phyloP scores from a whole-genome alignment of 2,329 filamentous ascomycete species.

The Pestalotiopsis sp. region DNA sequence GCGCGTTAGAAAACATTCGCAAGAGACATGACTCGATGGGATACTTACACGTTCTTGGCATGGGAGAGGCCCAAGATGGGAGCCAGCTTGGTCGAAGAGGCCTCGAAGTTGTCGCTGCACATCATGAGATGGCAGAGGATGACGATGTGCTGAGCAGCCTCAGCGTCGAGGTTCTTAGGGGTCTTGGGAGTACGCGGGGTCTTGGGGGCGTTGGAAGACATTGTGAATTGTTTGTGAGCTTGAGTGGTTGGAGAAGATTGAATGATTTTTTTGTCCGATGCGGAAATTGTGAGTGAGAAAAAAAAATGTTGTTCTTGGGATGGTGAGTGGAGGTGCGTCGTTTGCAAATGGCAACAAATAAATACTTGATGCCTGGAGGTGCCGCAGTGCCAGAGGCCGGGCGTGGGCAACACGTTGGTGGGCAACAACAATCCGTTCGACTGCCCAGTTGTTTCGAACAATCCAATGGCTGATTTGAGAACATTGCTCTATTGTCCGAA shows the following conservation, averaged over 20 bases:
- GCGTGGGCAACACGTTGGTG: too few relatives aligned
- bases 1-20: background rate
- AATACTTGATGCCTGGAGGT: too few relatives aligned
- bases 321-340: too few relatives aligned
- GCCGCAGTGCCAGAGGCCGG: too few relatives aligned
- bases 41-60: constrained; percentile 15
- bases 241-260: background rate
- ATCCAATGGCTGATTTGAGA: too few relatives aligned
- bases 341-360: too few relatives aligned
- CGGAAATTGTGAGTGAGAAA: too few relatives aligned
- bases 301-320: too few relatives aligned
- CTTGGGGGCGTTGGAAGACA: background rate
- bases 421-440: too few relatives aligned
- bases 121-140: constrained; percentile 14
- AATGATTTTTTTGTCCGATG: background rate
- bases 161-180: background rate
- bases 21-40: background rate
- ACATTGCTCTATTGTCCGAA: too few relatives aligned
- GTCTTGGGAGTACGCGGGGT: constrained; percentile 10
- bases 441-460: too few relatives aligned
- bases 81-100: background rate
- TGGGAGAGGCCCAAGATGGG: constrained; percentile 4
- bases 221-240: background rate
- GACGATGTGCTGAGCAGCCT: background rate
- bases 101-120: constrained; percentile 11